A percentile compares a stretch with the other conserved stretches of the same genome.
Conservation (phyloP, 2,329 filamentous ascomycete species). For the Sodiomyces alkalinus region DNA sequence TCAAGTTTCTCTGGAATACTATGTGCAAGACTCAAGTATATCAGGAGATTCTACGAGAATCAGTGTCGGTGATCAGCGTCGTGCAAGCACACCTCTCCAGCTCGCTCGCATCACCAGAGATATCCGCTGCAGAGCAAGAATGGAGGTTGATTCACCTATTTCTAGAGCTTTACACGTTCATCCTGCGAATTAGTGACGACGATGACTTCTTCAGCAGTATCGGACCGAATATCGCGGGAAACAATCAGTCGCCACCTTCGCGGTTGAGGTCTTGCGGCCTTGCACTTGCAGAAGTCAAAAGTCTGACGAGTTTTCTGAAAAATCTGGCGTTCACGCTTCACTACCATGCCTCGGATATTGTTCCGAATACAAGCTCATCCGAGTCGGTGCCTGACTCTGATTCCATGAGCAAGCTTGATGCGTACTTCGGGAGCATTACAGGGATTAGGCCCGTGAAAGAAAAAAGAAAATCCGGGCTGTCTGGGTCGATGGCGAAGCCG, state of each 20-base stretch:
- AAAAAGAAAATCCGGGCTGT: not conserved
- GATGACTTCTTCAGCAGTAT: constrained; percentile 74
- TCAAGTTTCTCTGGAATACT: constrained; percentile 73
- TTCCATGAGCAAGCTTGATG: constrained; percentile 5
- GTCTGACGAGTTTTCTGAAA: constrained; percentile 72
- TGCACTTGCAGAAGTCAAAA: constrained; percentile 52
- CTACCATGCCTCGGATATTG: constrained; percentile 58
- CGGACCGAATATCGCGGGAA: constrained; percentile 21
- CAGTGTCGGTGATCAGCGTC: constrained; percentile 10
- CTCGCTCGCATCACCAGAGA: constrained; percentile 18
- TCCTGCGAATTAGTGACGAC: constrained; percentile 85
- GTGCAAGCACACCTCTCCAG: constrained; percentile 8
- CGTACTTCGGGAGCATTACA: constrained; percentile 4
- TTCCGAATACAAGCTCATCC: constrained; percentile 10
- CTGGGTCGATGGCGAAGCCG: constrained; percentile 24
- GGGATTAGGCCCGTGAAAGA: constrained; percentile 1
- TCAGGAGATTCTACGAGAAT: constrained; percentile 4
- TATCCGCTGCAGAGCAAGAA: too few relatives aligned
- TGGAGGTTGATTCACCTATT: constrained; percentile 87
- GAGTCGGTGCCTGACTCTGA: constrained; percentile 2
- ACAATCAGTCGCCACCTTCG: constrained; percentile 21
- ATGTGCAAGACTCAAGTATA: constrained; percentile 24
- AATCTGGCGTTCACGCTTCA: constrained; percentile 82
- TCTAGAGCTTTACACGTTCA: constrained; percentile 84
- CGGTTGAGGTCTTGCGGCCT: constrained; percentile 51